Evolutionary conservation across 192 early-diverging fungal species (phyloP), one percentile per base, ranked within the genome.

Genomic region (Rhizophagus sp.): DNA sequence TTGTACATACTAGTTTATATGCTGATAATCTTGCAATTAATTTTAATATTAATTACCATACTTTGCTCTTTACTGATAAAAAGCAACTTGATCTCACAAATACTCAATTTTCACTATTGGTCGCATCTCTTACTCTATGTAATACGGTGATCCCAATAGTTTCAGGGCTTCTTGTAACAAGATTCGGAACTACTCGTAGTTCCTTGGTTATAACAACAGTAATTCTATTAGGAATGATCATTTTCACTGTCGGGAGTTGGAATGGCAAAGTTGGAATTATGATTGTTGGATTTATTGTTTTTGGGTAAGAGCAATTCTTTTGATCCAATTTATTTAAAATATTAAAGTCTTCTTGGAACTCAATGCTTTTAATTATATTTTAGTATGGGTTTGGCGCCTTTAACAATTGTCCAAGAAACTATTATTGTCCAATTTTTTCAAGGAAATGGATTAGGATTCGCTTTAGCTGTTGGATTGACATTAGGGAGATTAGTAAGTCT

Each of bases 391-490:
- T 90, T 89, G 17, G 92, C 91, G 4, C 89, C 92, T n/a, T 90
- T 95, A 62, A 89, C 90, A 0, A 92, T 93, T 57, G 90, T 93
- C n/a, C 93, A 95, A 83, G 92, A 95, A 76, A 95, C 92, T 6
- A 95, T 95, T 11, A 84, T 93, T 25, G 89, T 91, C 27, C 91
- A 92, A 87, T 93, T 92, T 87, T 95, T 95, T 80, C 87, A 82
- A 24, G 92, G 93, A 62, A 88, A 88, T 74, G 88, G 90, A 0
- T 83, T 95, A 25, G 91, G 92, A 4, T 84, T 90, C 10, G 92
- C 92, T 12, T 85, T 95, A 63, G 91, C 92, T 2, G 81, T 92
- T 49, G 91, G 92, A 81, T 85, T 95, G 47, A 91, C 92, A 17
- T 89, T 89, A 8, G 91, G 92, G 33, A 92, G 91, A 61, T 81